Base-by-base conservation (phyloP, 345 rosid genomes). In the Aquilaria sinensis region DNA sequence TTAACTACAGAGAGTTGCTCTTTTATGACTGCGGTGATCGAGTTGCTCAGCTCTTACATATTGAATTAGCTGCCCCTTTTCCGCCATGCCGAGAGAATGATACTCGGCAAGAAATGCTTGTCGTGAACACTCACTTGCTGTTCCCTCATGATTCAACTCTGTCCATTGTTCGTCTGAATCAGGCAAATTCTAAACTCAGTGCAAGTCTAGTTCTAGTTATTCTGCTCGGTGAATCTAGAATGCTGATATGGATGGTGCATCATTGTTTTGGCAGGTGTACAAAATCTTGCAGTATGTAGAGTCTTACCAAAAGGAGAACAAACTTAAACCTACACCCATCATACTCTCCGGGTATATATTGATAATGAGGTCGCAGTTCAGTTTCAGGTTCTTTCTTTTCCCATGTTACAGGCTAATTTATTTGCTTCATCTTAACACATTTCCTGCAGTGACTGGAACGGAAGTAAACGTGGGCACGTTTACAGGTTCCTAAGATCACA, bases 401-500 rank as follows among this genome's bases (percentile, higher is more conserved):
- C n/a, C 15, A 62, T 11, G 32, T 58, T 6, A 31, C 51, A 14
- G 51, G 33, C 65, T 62, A 12, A 23, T 62, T 61, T 65, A 13
- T 57, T 61, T 56, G 62, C 56, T 58, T 41, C 47, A 10, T 5
- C 56, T 29, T 54, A 57, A 23, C 12, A 11, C 32, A 10, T 65
- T 49, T 74, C 31, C 9, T 65, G 41, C 69, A 94, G 99, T 30
- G 99, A 94, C 70, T 94, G 99, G 97, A 94, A 94, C 32, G 99
- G 99, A 43, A 94, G 96, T 78, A 94, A 94, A 73, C 81, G 95
- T 3, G 99, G 97, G 34, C 95, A 90, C 69, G 97, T 90, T 58
- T 94, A 88, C 85, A 86, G 83, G 77, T 94, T 94, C 72, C 83
- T 94, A 11, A 81, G 99, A 67, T 94, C 97, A 47, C 96, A 85